Conservation (phyloP, 2,329 filamentous ascomycete genomes). For the Cladobotryum protrusum region DNA sequence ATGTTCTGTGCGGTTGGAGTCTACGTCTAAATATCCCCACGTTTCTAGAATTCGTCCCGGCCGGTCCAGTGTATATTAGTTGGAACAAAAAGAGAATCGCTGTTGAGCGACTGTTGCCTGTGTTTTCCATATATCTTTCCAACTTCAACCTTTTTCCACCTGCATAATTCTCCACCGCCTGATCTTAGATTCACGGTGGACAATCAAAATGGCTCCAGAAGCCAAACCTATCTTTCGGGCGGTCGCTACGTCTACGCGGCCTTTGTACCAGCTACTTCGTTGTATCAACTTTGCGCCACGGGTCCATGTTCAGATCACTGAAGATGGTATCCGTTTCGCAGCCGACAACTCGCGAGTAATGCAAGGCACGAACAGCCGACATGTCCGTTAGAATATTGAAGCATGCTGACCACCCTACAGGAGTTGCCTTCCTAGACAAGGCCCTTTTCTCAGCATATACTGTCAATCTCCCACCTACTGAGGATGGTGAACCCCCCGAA, state of each 20-base stretch:
- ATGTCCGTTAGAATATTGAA: background rate
- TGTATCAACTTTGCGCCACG: slow-evolving; percentile 56
- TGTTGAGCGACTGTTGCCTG: slow-evolving; percentile 22
- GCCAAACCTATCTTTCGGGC: slow-evolving; percentile 60
- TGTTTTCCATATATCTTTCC: slow-evolving; percentile 3
- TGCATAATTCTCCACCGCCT: background rate
- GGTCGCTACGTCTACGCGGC: slow-evolving; percentile 70
- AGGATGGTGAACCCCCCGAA: slow-evolving; percentile 34
- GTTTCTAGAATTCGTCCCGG: slow-evolving; percentile 24
- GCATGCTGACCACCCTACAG: slow-evolving; percentile 18
- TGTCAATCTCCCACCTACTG: slow-evolving; percentile 46
- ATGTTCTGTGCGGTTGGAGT: slow-evolving; percentile 99
- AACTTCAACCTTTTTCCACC: background rate
- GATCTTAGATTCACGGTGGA: background rate
- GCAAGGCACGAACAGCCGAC: slow-evolving; percentile 57
- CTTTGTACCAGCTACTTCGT: slow-evolving; percentile 58
- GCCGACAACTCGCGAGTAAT: slow-evolving; percentile 85
- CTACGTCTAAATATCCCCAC: slow-evolving; percentile 69
- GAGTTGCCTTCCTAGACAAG: slow-evolving; percentile 73
- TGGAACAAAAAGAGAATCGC: slow-evolving; percentile 28
- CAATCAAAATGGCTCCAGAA: slow-evolving; percentile 25
- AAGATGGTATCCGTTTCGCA: slow-evolving; percentile 79
- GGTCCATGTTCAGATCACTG: slow-evolving; percentile 65
- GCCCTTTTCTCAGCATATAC: slow-evolving; percentile 81
- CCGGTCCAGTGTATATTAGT: slow-evolving; percentile 32